A percentile compares a stretch with the other conserved stretches of the same genome.
phyloP scores from a whole-genome alignment of 345 rosid genomes.

The Cochlearia excelsa region DNA sequence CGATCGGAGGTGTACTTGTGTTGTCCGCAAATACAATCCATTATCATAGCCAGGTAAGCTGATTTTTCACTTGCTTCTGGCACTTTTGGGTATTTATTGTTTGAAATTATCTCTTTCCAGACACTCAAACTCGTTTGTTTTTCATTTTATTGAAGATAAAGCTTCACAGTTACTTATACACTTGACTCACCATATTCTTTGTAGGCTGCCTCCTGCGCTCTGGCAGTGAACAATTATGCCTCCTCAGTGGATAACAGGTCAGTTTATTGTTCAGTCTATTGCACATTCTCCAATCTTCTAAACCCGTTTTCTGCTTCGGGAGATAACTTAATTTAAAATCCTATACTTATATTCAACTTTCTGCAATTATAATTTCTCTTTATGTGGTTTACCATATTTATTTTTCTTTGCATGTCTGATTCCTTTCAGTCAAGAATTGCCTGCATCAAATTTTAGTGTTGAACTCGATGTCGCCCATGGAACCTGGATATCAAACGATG shows the following conservation, averaged over 20 bases:
- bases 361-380: constrained; percentile 7
- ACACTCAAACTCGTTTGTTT: constrained; percentile 14
- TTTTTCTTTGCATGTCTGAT: constrained; percentile 18
- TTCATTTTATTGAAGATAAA: constrained; percentile 4
- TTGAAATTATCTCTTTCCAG: constrained; percentile 14
- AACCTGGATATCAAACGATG: constrained; percentile 76
- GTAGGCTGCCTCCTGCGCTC: constrained; percentile 86
- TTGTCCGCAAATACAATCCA: constrained; percentile 79
- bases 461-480: constrained; percentile 98
- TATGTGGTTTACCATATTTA: constrained; percentile 19
- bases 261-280: constrained; percentile 11
- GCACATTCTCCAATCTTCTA: constrained; percentile 15
- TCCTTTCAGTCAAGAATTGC: constrained; percentile 79
- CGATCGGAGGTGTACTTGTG: constrained; percentile 95
- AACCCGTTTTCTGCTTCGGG: constrained; percentile 14
- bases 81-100: constrained; percentile 14
- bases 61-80: constrained; percentile 16
- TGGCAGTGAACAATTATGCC: constrained; percentile 87
- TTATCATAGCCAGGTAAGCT: constrained; percentile 86
- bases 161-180: constrained; percentile 6
- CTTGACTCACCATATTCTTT: constrained; percentile 31
- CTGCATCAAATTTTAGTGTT: constrained; percentile 74
- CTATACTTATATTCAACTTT: constrained; percentile 16
- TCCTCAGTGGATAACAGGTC: constrained; percentile 76
- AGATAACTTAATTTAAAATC: constrained; percentile 18